These are phyloP conservation scores for Grosmannia huntii DNA, from an alignment of 2,329 filamentous ascomycete genomes.

Conservation along the genomic window DNA sequence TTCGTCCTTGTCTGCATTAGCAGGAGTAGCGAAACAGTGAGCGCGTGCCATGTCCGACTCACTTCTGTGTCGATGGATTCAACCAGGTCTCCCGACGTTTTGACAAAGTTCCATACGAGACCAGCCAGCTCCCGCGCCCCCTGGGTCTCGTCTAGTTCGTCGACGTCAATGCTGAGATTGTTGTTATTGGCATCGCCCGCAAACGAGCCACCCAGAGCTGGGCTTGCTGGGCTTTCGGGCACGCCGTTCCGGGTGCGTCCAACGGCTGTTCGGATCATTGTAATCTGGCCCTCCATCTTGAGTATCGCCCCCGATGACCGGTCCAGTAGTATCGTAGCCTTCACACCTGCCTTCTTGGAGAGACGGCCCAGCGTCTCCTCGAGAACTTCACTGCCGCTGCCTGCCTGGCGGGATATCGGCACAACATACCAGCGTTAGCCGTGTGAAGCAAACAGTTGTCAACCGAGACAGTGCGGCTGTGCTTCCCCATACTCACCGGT, in stretches of 20 bases:
- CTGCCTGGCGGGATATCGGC: constrained; percentile 19
- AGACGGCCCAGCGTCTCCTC: constrained; percentile 55
- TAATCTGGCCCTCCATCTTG: constrained; percentile 58
- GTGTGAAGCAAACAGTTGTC: neutral
- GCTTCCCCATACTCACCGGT: constrained; percentile 3
- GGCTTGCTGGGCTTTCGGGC: neutral
- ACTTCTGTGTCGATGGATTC: constrained; percentile 61
- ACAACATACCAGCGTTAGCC: neutral
- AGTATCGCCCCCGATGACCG: constrained; percentile 60
- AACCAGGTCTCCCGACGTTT: constrained; percentile 55
- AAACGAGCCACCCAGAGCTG: constrained; percentile 21
- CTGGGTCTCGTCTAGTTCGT: constrained; percentile 16
- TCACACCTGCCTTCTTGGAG: constrained; percentile 66
- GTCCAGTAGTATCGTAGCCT: constrained; percentile 64
- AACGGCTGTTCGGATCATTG: constrained; percentile 37
- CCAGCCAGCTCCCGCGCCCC: constrained; percentile 60
- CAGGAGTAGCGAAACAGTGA: neutral
- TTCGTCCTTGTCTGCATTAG: constrained; percentile 45
- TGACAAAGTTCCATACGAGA: constrained; percentile 66
- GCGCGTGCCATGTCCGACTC: constrained; percentile 9
- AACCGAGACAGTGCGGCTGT: neutral
- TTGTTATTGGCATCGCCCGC: constrained; percentile 24
- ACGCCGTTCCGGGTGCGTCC: constrained; percentile 6
- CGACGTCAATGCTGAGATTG: constrained; percentile 6
- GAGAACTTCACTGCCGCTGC: constrained; percentile 44